Conservation (phyloP, 2,329 filamentous ascomycete species). For the Colletotrichum chlorophyti region DNA sequence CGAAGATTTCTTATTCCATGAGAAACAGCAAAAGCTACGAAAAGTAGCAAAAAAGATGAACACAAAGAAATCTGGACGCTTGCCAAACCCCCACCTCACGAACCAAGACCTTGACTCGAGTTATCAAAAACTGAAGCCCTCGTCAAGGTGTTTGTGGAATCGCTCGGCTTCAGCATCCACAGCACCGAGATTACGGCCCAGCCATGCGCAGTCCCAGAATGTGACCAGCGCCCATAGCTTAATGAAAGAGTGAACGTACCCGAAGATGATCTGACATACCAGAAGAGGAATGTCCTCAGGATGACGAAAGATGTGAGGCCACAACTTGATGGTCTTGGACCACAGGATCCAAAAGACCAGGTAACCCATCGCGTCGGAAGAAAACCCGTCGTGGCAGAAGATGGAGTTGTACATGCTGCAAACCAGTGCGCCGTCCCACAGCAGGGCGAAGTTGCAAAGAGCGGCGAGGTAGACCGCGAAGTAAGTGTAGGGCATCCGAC, state of each 20-base stretch:
- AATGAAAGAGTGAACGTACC: conserved; percentile 63
- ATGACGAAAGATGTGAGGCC: conserved; percentile 57
- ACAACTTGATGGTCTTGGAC: conserved; percentile 65
- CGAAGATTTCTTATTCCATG: too few relatives aligned
- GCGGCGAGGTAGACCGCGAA: conserved; percentile 63
- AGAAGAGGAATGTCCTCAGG: conserved; percentile 59
- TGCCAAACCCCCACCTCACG: too few relatives aligned
- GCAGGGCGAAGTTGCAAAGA: conserved; percentile 61
- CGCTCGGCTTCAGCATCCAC: conserved; percentile 26
- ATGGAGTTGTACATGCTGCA: conserved; percentile 31
- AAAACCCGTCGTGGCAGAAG: not conserved
- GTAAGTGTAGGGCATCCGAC: conserved; percentile 55
- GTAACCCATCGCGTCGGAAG: not conserved
- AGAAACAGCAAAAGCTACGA: too few relatives aligned
- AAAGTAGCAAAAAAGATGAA: too few relatives aligned
- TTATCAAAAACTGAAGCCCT: not conserved
- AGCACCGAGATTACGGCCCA: conserved; percentile 42
- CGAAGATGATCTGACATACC: conserved; percentile 58
- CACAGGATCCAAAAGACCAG: conserved; percentile 54
- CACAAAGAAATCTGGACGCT: too few relatives aligned
- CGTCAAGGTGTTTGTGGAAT: not conserved
- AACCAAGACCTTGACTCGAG: too few relatives aligned
- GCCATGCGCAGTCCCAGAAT: conserved; percentile 53
- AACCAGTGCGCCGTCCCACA: conserved; percentile 56
- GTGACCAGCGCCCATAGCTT: conserved; percentile 64